phyloP scores from a whole-genome alignment of 805 yeast species.

The Suhomyces vadensis region DNA sequence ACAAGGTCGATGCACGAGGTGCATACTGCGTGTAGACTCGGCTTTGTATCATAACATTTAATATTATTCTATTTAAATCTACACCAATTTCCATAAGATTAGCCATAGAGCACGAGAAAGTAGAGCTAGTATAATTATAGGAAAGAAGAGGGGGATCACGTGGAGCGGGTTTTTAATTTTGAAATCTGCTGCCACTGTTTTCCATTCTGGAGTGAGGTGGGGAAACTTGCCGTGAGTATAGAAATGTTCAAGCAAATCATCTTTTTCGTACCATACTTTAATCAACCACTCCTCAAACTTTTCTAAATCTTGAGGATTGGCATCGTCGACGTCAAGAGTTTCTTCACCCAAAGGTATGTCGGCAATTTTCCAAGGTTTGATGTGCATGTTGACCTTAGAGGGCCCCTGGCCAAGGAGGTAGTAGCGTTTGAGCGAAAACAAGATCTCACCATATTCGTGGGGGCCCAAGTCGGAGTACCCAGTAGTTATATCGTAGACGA shows the following conservation, averaged over 20 bases:
- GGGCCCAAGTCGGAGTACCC: constrained; percentile 73
- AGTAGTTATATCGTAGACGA: constrained; percentile 78
- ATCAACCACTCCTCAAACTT: constrained; percentile 75
- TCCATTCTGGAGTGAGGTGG: constrained; percentile 11
- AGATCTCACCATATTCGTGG: constrained; percentile 73
- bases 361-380: constrained; percentile 54
- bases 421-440: constrained; percentile 61
- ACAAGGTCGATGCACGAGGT: neutral
- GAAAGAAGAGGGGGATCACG: constrained; percentile 11
- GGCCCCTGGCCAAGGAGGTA: constrained; percentile 78
- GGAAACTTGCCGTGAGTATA: constrained; percentile 56
- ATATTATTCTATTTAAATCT: neutral
- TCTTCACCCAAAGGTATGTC: constrained; percentile 63
- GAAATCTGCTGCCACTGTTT: constrained; percentile 26
- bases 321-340: constrained; percentile 43
- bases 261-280: constrained; percentile 76
- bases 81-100: constrained; percentile 8
- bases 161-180: constrained; percentile 22
- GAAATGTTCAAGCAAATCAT: constrained; percentile 62
- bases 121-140: constrained; percentile 11
- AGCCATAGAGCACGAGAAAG: constrained; percentile 12
- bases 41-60: too few relatives aligned
- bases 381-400: constrained; percentile 57
- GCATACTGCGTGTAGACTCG: too few relatives aligned
- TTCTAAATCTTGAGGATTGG: constrained; percentile 40